Percentiles rank a stretch among this genome's conserved stretches.
phyloP scores from a whole-genome alignment of 495 filamentous ascomycete genomes.

The Penicillium subrubescens region DNA sequence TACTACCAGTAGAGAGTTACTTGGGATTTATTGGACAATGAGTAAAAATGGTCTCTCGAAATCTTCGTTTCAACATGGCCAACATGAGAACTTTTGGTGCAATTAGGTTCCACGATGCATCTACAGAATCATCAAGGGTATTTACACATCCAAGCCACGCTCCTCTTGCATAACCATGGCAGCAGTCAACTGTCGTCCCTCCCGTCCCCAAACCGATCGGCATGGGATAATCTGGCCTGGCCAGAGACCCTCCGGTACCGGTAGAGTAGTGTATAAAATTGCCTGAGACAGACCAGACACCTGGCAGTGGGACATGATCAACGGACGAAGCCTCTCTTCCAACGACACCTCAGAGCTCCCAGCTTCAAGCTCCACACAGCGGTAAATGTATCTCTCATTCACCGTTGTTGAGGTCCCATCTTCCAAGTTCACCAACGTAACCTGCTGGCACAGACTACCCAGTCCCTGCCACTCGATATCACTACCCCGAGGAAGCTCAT shows the following conservation, averaged over 20 bases:
- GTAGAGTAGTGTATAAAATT: conserved; percentile 39
- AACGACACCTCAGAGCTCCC: conserved; percentile 16
- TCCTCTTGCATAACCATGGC: conserved; percentile 41
- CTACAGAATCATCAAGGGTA: neutral
- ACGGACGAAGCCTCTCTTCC: conserved; percentile 24
- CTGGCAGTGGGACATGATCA: conserved; percentile 19
- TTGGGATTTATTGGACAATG: neutral
- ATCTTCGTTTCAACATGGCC: neutral
- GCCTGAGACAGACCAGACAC: conserved; percentile 27
- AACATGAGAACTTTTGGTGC: neutral
- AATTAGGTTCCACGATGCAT: neutral
- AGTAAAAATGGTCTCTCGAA: neutral
- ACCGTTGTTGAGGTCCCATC: conserved; percentile 27
- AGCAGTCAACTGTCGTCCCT: conserved; percentile 40
- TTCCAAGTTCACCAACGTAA: conserved; percentile 23
- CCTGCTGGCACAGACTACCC: conserved; percentile 37
- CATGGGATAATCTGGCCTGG: conserved; percentile 50
- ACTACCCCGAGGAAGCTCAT: conserved; percentile 66
- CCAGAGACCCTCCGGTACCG: conserved; percentile 27
- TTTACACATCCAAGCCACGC: conserved; percentile 1
- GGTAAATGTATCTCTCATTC: conserved; percentile 28
- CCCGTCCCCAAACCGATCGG: conserved; percentile 46
- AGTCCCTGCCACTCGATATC: conserved; percentile 74
- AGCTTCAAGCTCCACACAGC: conserved; percentile 35
- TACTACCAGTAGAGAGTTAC: neutral